Conservation (phyloP, 2,329 filamentous ascomycete species). For the Epichloe festucae region DNA sequence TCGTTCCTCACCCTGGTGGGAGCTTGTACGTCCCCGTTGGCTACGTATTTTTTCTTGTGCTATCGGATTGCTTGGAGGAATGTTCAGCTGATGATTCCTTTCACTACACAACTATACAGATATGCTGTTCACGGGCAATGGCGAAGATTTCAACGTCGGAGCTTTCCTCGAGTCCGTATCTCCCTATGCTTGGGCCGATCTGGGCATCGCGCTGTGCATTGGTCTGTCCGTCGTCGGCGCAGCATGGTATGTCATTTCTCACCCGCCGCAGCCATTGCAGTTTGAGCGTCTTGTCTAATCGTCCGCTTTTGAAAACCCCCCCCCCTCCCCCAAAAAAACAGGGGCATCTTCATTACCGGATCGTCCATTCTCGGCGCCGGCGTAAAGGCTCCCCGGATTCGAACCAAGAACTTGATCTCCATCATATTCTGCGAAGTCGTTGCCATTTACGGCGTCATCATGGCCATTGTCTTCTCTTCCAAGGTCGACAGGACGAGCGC, state of each 20-base stretch:
- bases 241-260: conserved; percentile 59
- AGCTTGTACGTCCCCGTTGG: conserved; percentile 48
- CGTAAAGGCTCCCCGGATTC: conserved; percentile 86
- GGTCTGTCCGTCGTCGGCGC: conserved; percentile 92
- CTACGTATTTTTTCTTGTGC: too few species aligned
- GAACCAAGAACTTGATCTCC: conserved; percentile 98
- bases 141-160: conserved; percentile 94
- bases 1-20: conserved; percentile 60
- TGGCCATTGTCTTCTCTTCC: conserved; percentile 95
- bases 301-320: too few species aligned
- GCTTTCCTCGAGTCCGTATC: conserved; percentile 89
- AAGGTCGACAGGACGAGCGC: conserved; percentile 59
- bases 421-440: conserved; percentile 99
- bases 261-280: conserved; percentile 13
- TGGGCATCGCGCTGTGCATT: conserved; percentile 90
- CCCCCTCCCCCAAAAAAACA: conserved; percentile 26
- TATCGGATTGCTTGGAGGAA: neutral
- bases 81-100: neutral
- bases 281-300: neutral
- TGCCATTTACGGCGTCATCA: conserved; percentile 99
- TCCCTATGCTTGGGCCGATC: conserved; percentile 82
- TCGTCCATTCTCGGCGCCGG: conserved; percentile 94
- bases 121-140: conserved; percentile 95
- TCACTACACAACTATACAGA: conserved; percentile 47
- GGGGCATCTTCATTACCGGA: conserved; percentile 98